These are phyloP conservation scores for Suaeda aralocaspica DNA, from an alignment of 148 eudicot genomes.

Conservation along the genomic window DNA sequence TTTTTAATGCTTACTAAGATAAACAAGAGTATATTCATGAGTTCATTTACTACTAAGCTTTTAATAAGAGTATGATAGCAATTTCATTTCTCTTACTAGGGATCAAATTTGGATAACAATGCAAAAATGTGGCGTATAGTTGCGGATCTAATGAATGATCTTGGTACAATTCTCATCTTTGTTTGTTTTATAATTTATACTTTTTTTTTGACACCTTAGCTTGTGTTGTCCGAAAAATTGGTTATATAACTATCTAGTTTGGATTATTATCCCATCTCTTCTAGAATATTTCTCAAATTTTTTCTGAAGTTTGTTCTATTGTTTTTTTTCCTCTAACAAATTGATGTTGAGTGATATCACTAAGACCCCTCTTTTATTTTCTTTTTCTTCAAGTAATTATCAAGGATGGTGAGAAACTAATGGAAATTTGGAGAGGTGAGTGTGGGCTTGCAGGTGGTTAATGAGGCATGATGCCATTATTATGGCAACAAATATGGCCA, in stretches of 20 bases:
- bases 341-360: not conserved
- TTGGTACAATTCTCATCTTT: conserved; percentile 51
- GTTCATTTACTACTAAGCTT: not conserved
- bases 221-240: not conserved
- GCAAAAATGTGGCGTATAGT: conserved; percentile 99
- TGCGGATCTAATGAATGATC: conserved; percentile 98
- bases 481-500: no score
- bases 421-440: no score
- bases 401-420: no score
- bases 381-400: no score
- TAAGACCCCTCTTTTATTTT: not conserved
- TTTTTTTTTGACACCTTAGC: conserved; percentile 4
- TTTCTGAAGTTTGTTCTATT: not conserved
- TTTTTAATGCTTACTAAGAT: not conserved
- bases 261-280: not conserved
- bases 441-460: no score
- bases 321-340: not conserved
- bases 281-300: not conserved
- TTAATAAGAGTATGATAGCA: conserved; percentile 18
- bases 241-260: not conserved
- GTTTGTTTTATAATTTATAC: not conserved
- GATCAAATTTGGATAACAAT: conserved; percentile 90
- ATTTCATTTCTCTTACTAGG: conserved; percentile 43
- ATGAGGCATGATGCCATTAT: no score
- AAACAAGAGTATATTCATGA: not conserved